phyloP scores from a whole-genome alignment of 495 filamentous ascomycete genomes.

The Penicillium malachiteum region DNA sequence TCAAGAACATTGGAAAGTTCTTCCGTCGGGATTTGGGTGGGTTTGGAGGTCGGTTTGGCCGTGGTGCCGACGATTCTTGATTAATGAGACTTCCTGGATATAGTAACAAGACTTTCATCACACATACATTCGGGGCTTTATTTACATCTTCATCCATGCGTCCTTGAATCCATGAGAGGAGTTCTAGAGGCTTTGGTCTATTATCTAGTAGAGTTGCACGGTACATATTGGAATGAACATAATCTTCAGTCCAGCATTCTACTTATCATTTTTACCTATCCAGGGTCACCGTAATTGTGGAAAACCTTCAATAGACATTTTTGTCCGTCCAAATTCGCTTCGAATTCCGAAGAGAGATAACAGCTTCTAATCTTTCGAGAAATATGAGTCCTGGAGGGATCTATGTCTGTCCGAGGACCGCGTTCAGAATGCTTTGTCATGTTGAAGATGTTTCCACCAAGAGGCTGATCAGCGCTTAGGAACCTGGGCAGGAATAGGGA shows the following conservation, averaged over 20 bases:
- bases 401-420: neutral
- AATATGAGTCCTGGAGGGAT: conserved; percentile 1
- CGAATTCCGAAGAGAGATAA: conserved; percentile 5
- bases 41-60: conserved; percentile 71
- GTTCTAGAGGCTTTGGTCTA: too few species aligned
- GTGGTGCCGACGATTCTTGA: conserved; percentile 32
- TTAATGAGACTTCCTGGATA: conserved; percentile 8
- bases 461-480: too few species aligned
- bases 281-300: conserved; percentile 9
- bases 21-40: conserved; percentile 86
- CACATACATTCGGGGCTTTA: neutral
- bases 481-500: too few species aligned
- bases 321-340: conserved; percentile 7
- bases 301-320: conserved; percentile 9
- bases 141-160: too few species aligned
- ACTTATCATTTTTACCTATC: neutral
- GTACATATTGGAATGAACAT: too few species aligned
- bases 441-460: too few species aligned
- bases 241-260: too few species aligned
- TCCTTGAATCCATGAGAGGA: too few species aligned
- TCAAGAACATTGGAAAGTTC: conserved; percentile 94
- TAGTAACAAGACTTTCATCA: neutral
- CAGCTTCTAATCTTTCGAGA: neutral
- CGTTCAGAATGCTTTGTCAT: too few species aligned
- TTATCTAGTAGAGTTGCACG: too few species aligned